Evolutionary conservation across 495 filamentous ascomycete genomes (phyloP).

Genomic region (Penicillium herquei): DNA sequence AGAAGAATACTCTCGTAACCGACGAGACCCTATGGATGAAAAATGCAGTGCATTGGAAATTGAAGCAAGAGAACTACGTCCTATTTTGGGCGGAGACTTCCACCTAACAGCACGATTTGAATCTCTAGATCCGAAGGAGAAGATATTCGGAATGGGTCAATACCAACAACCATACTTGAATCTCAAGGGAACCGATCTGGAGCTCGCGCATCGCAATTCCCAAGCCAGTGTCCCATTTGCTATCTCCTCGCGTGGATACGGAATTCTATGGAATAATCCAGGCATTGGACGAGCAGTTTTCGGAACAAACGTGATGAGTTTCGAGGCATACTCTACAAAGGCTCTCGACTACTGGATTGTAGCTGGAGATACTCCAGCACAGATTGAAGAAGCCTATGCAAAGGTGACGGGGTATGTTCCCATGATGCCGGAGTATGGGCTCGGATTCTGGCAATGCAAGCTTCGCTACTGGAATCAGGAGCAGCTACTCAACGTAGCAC

Average conservation of each 20-base stretch:
- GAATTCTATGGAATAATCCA: conserved; percentile 60
- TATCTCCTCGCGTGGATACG: conserved; percentile 54
- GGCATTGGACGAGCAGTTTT: conserved; percentile 54
- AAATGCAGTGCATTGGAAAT: conserved; percentile 54
- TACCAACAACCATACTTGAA: conserved; percentile 58
- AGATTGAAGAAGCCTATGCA: conserved; percentile 53
- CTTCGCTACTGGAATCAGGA: conserved; percentile 60
- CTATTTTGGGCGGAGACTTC: conserved; percentile 50
- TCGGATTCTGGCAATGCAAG: conserved; percentile 64
- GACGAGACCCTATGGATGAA: conserved; percentile 48
- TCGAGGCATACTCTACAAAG: conserved; percentile 53
- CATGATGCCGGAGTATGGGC: conserved; percentile 62
- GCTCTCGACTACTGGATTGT: conserved; percentile 59
- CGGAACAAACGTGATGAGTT: conserved; percentile 57
- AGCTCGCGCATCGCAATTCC: conserved; percentile 60
- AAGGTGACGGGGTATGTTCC: conserved; percentile 52
- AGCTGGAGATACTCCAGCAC: conserved; percentile 49
- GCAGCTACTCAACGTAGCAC: conserved; percentile 51
- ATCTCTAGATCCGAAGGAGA: conserved; percentile 48
- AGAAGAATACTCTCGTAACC: conserved; percentile 57
- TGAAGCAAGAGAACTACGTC: conserved; percentile 54
- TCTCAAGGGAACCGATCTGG: conserved; percentile 55
- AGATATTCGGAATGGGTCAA: conserved; percentile 62
- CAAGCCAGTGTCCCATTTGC: conserved; percentile 59
- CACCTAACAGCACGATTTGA: conserved; percentile 54